Evolutionary conservation across 805 yeast genomes (phyloP), one percentile per base, ranked within the genome.

Genomic region (Candida sanyiensis): DNA sequence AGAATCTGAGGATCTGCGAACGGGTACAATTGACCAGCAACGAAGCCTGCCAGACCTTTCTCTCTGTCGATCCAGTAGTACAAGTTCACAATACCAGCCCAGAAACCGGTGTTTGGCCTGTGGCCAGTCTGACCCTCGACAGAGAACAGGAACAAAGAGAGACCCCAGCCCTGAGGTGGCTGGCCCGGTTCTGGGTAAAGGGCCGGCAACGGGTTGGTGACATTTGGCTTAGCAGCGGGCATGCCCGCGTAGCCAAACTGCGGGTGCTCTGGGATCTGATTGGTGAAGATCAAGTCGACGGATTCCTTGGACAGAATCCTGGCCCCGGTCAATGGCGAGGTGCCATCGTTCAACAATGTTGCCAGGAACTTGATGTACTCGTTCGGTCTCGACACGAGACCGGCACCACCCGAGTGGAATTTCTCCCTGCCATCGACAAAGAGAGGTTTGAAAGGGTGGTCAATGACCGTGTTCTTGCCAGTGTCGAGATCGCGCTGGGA

Each of bases 341-440:
- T 42, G 9, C 75, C 75, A 32, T 59, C 57, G 41, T 69, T 69
- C 28, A 70, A 52, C 46, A 69, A 56, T 8, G 62, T 51, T 7
- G 70, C 54, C 21, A 70, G 42, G 29, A 69, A 57, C 45, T 57
- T 60, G 35, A 63, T 55, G 43, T 62, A 69, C 43, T 70, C 73
- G 7, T 51, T 52, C 5, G 63, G 66, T 7, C 62, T 65, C 2
- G 69, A 61, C 35, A 59, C 67, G 29, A 62, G 44, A 5, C 75
- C 75, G 6, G 64, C 70, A 20, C 75, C 75, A 7, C 71, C 74
- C 45, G 63, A 54, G 35, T 60, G 59, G 28, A 58, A 38, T 12
- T 27, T 32, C 13, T 27, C 17, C 22, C 35, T 24, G 11, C 31
- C 41, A 28, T 45, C 46, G 20, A 30, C 32, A 11, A 33, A 31